These are phyloP conservation scores for Suillus brevipes DNA, from an alignment of 768 basidiomycete genomes.

Conservation along the genomic window DNA sequence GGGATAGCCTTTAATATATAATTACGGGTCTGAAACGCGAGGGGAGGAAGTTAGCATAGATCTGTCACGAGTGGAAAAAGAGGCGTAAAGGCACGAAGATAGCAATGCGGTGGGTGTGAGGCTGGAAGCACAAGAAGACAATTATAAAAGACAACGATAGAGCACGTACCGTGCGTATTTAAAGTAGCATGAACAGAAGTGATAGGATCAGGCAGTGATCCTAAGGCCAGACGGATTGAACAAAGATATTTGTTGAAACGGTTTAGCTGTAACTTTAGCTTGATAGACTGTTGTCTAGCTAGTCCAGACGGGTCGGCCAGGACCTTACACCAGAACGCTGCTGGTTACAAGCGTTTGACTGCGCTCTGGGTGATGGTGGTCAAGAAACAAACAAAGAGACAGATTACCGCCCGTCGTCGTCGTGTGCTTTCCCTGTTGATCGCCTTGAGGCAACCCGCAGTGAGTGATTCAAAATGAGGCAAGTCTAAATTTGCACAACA, in stretches of 20 bases:
- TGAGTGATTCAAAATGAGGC: background rate
- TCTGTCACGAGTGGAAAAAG: conserved; percentile 20
- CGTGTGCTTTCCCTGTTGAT: conserved; percentile 3
- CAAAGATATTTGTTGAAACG: background rate
- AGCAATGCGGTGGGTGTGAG: conserved; percentile 29
- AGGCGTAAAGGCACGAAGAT: conserved; percentile 13
- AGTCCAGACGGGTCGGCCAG: conserved; percentile 1
- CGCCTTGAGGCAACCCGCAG: background rate
- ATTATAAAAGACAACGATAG: conserved; percentile 10
- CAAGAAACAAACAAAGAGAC: conserved; percentile 4
- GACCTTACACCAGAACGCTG: background rate
- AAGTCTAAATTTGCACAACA: conserved; percentile 1
- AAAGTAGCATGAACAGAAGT: conserved; percentile 15
- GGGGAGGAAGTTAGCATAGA: conserved; percentile 6
- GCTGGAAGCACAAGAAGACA: conserved; percentile 17
- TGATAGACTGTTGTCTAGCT: background rate
- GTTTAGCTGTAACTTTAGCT: background rate
- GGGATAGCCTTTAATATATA: conserved; percentile 30
- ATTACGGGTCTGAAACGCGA: conserved; percentile 28
- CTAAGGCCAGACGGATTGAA: background rate
- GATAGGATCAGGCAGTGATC: conserved; percentile 7
- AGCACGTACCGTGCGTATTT: conserved; percentile 26
- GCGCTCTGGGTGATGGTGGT: conserved; percentile 2
- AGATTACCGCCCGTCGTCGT: background rate
- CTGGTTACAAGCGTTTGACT: background rate